Base-by-base conservation (phyloP, 345 rosid genomes). In the Salix arbutifolia region DNA sequence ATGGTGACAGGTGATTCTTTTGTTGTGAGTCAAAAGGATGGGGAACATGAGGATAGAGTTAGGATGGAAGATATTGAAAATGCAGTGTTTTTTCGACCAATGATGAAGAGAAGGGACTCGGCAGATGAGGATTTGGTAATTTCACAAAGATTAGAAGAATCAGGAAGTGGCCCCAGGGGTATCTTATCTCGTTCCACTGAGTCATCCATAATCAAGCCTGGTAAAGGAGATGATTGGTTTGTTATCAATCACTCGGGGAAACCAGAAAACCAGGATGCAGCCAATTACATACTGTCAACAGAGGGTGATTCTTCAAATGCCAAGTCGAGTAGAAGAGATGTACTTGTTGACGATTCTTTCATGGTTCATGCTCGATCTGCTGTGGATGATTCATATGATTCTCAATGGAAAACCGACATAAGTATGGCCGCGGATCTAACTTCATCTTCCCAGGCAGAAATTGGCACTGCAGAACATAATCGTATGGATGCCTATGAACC, bases 191-290 rank as follows among this genome's bases (percentile, higher is more conserved):
- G 73, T 70, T 84, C 66, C 56, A 85, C 76, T 8, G 84, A 84
- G 2, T 71, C 85, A 1, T 78, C 91, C 60, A 76, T 83, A 60
- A 80, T 80, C 69, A 94, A 77, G 83, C 83, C 82, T 64, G 88
- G 83, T 78, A 89, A 83, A 76, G 89, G 87, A 58, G 97, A 87
- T 71, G 97, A 89, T 61, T 90, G 91, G 90, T 89, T 89, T 62
- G 60, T 87, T 50, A 42, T 78, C 74, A 83, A 81, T 74, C 82
- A 71, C 69, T 74, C 73, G 8, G 74, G 79, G 42, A 80, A 83
- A 72, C 71, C 79, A 30, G 88, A 83, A 82, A 79, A 68, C 70
- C 79, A 76, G 71, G 50, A 77, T 74, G 77, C 77, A 70, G 74
- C 64, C 52, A 77, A 53, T 64, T 77, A 26, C 71, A 25, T 78